phyloP scores from a whole-genome alignment of 2,329 filamentous ascomycete genomes.

The Fusarium udum region DNA sequence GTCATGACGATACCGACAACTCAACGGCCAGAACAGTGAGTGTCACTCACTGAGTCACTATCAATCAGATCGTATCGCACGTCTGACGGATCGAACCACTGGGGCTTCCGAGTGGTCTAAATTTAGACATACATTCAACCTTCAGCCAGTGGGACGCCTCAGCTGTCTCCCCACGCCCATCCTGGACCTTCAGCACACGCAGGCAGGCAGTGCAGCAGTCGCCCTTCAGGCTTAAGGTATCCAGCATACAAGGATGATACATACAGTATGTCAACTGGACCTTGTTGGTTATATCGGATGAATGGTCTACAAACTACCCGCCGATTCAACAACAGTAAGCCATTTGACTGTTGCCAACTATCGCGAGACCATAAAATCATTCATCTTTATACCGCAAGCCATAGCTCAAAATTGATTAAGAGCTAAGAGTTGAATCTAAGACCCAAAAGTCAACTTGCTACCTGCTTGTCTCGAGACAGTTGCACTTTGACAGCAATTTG shows the following conservation, averaged over 20 bases:
- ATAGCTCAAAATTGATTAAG: neutral
- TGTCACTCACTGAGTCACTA: neutral
- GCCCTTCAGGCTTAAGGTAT: neutral
- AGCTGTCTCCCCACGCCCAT: constrained; percentile 19
- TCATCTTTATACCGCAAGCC: neutral
- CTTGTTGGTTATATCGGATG: neutral
- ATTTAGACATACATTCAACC: constrained; percentile 29
- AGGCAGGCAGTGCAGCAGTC: constrained; percentile 9
- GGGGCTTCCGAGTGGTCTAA: constrained; percentile 15
- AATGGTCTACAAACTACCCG: neutral
- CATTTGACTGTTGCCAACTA: neutral
- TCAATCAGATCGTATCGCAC: constrained; percentile 7
- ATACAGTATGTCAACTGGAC: neutral
- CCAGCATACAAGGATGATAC: neutral
- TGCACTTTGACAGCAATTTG: constrained; percentile 22
- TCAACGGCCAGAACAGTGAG: neutral
- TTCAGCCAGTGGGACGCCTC: constrained; percentile 12
- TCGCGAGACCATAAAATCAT: neutral
- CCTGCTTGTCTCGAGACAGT: constrained; percentile 4
- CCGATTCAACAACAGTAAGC: neutral
- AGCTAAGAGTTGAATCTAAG: neutral
- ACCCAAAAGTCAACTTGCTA: neutral
- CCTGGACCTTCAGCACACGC: constrained; percentile 10
- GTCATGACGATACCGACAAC: neutral
- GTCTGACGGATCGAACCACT: constrained; percentile 10